A percentile compares a stretch with the other conserved stretches of the same genome.
Conservation (phyloP, 805 yeast species). For the Candida gorgasii region DNA sequence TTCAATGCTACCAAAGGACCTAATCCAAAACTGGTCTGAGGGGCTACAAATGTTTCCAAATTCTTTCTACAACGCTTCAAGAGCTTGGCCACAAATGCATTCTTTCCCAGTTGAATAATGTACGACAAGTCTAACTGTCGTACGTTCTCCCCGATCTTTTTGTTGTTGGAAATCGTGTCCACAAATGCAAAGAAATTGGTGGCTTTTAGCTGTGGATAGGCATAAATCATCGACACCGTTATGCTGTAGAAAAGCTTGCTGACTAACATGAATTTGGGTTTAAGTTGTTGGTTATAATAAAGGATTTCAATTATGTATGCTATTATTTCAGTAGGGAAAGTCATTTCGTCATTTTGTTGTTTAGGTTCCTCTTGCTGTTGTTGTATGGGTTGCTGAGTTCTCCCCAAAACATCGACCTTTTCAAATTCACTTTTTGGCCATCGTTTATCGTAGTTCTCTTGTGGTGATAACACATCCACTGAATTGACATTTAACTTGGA, state of each 20-base stretch:
- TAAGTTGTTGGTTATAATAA: constrained; percentile 27
- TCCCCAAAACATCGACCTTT: constrained; percentile 48
- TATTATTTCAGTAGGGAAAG: constrained; percentile 38
- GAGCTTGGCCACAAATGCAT: constrained; percentile 82
- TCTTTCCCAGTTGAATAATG: constrained; percentile 88
- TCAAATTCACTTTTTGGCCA: constrained; percentile 56
- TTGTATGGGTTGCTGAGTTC: too few species aligned
- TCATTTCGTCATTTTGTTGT: constrained; percentile 19
- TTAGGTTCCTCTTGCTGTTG: too few species aligned
- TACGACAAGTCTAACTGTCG: constrained; percentile 68
- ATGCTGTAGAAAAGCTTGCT: constrained; percentile 60
- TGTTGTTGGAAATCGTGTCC: constrained; percentile 56
- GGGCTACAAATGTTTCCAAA: constrained; percentile 75
- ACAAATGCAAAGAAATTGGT: constrained; percentile 74
- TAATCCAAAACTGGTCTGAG: constrained; percentile 92
- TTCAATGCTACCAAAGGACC: constrained; percentile 84
- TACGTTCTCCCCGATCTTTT: constrained; percentile 58
- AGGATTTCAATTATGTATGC: constrained; percentile 32
- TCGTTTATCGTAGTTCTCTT: constrained; percentile 19
- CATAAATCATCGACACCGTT: constrained; percentile 66
- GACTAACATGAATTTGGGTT: constrained; percentile 57
- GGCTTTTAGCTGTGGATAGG: constrained; percentile 61
- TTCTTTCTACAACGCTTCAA: constrained; percentile 72
- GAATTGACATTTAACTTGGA: constrained; percentile 24
- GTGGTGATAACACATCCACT: constrained; percentile 33